Base-by-base conservation (phyloP, 805 yeast genomes). In the Yueomyces sinensis region DNA sequence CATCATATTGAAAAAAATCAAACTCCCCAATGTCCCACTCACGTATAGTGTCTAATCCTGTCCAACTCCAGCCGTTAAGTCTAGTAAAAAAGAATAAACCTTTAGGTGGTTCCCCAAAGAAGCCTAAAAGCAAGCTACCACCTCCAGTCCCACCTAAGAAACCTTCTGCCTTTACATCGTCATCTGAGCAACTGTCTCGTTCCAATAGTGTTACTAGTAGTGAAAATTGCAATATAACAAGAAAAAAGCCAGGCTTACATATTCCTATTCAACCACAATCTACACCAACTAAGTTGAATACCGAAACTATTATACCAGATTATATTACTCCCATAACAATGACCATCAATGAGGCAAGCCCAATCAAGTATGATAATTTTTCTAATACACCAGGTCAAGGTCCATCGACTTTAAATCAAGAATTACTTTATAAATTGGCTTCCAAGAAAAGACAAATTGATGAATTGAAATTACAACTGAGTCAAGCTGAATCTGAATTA, bases 371-470 rank as follows among this genome's bases (percentile, higher is more conserved):
- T 5, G 15, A 9, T 25, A n/a, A 25, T 11, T 6, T 9, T 25
- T 25, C 28, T 11, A 9, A 25, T 9, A 9, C 14, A n/a, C 14
- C 28, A 11, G 15, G 15, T 5, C 13, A 13, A n/a, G 28, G 15
- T 13, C 15, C 15, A 9, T 25, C 30, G 6, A 13, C 36, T 4
- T 15, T 19, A 13, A 30, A 41, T 5, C 40, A 43, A 17, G 42
- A 39, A 25, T 13, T 67, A 14, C 45, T 68, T 27, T 61, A 54
- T 34, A 50, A 52, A 30, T 41, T 67, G 35, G 73, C 80, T 0
- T 45, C 64, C 3, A 74, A 74, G 46, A 77, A 74, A 45, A 61
- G 74, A 38, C 64, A 64, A 37, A 63, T 74, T 11, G 40, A 62
- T n/a, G 76, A 72, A 32, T 47, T 70, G 38, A 69, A 67, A 45